Evolutionary conservation across 1,139 yeast genomes (phyloP).

Genomic region (Cylindricascospora bacillispora): DNA sequence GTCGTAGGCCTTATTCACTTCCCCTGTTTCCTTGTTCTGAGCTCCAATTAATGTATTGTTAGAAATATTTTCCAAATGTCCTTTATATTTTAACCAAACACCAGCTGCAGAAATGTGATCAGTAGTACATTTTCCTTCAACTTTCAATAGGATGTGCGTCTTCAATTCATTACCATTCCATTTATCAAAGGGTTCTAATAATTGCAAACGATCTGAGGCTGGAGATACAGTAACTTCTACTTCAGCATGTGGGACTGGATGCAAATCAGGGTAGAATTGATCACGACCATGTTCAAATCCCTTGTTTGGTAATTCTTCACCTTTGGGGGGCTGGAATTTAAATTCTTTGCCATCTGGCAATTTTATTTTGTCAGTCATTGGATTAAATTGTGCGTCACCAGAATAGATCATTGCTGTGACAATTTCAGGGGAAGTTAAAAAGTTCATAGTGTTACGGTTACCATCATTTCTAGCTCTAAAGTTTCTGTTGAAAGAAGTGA

Average conservation of each 20-base stretch:
- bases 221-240: constrained; percentile 69
- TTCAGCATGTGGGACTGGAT: constrained; percentile 55
- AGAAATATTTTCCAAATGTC: constrained; percentile 90
- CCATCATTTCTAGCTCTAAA: constrained; percentile 97
- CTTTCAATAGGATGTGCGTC: constrained; percentile 70
- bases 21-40: constrained; percentile 91
- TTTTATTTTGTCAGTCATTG: constrained; percentile 62
- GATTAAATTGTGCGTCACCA: constrained; percentile 82
- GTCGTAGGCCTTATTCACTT: constrained; percentile 83
- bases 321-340: constrained; percentile 61
- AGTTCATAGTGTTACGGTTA: constrained; percentile 92
- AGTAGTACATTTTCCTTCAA: constrained; percentile 95
- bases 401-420: constrained; percentile 95
- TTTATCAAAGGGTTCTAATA: constrained; percentile 75
- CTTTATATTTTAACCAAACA: constrained; percentile 97
- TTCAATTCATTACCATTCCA: constrained; percentile 78
- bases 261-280: constrained; percentile 73
- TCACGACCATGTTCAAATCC: constrained; percentile 79
- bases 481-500: constrained; percentile 93
- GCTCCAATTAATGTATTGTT: constrained; percentile 95
- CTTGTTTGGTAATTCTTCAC: constrained; percentile 67
- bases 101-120: constrained; percentile 99
- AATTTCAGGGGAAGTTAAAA: constrained; percentile 90
- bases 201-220: constrained; percentile 64
- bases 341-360: constrained; percentile 56